Percentiles rank a stretch among this genome's conserved stretches.
These are phyloP conservation scores for Drechslerella dactyloides DNA, from an alignment of 2,329 filamentous ascomycete species.

Conservation along the genomic window DNA sequence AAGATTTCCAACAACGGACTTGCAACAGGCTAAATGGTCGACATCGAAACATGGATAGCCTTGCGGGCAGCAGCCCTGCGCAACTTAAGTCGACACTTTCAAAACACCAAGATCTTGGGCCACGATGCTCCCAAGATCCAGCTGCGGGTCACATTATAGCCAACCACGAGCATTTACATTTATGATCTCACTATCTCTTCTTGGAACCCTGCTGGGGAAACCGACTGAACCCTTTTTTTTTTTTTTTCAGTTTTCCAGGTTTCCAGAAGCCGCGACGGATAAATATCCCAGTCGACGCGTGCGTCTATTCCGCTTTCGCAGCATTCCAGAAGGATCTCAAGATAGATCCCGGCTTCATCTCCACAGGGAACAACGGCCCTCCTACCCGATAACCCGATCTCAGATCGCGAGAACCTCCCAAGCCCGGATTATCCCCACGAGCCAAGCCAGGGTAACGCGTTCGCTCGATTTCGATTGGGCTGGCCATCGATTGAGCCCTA, in stretches of 20 bases:
- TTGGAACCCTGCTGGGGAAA: no score
- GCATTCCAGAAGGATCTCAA: background rate
- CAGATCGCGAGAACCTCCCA: conserved; percentile 26
- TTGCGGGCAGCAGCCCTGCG: no score
- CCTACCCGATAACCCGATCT: conserved; percentile 39
- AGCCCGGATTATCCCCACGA: conserved; percentile 36
- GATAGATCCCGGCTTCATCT: background rate
- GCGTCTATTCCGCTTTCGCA: background rate
- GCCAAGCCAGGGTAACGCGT: conserved; percentile 16
- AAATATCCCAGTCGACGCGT: conserved; percentile 38
- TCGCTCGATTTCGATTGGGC: no score
- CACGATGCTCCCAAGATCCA: conserved; percentile 10
- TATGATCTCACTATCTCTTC: no score
- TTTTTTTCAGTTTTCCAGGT: no score
- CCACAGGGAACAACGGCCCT: conserved; percentile 35
- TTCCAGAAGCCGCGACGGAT: conserved; percentile 49
- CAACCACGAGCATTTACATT: no score
- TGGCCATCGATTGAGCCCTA: no score
- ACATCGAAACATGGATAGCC: no score
- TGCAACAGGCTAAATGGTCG: no score
- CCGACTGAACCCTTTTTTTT: no score
- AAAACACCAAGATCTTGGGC: background rate
- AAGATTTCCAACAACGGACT: no score
- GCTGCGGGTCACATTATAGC: no score
- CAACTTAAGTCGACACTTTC: background rate